A percentile compares a stretch with the other conserved stretches of the same genome.
These are phyloP conservation scores for Ceratocystiopsis brevicomis DNA, from an alignment of 2,329 filamentous ascomycete genomes.

Conservation along the genomic window DNA sequence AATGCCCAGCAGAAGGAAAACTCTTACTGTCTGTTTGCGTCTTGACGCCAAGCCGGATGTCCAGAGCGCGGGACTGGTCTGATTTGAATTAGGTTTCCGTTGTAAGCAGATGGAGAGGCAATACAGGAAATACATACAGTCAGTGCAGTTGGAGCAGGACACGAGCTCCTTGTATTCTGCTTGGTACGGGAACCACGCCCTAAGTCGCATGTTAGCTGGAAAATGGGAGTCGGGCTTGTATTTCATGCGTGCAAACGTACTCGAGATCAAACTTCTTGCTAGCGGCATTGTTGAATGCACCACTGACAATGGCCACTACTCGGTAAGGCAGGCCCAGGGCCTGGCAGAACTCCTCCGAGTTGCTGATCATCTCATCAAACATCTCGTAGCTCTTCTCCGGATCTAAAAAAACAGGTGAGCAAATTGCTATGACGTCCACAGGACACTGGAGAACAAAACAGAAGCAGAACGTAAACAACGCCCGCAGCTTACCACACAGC, in stretches of 20 bases:
- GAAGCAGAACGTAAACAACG: neutral
- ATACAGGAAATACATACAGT: constrained; percentile 27
- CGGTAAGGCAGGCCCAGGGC: constrained; percentile 77
- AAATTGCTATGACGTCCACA: constrained; percentile 24
- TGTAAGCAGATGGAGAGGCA: too few species aligned
- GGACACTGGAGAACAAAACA: too few species aligned
- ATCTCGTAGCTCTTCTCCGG: constrained; percentile 84
- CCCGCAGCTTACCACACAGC: constrained; percentile 17
- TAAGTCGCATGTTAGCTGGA: neutral
- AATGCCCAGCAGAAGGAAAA: constrained; percentile 17
- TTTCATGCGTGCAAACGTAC: constrained; percentile 7
- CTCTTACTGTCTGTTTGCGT: constrained; percentile 45
- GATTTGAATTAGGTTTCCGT: neutral
- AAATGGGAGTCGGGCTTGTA: constrained; percentile 28
- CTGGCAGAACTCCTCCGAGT: constrained; percentile 89
- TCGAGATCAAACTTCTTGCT: constrained; percentile 93
- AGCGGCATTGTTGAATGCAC: constrained; percentile 69
- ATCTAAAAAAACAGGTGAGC: constrained; percentile 51
- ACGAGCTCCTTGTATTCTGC: constrained; percentile 97
- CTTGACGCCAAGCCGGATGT: constrained; percentile 83
- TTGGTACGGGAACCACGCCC: constrained; percentile 79
- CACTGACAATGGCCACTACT: constrained; percentile 87
- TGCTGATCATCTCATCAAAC: constrained; percentile 82
- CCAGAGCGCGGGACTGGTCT: constrained; percentile 76
- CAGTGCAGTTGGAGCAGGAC: constrained; percentile 93